Evolutionary conservation across 2,329 filamentous ascomycete genomes (phyloP), one percentile per base, ranked within the genome.

Genomic region (Fusarium napiforme): DNA sequence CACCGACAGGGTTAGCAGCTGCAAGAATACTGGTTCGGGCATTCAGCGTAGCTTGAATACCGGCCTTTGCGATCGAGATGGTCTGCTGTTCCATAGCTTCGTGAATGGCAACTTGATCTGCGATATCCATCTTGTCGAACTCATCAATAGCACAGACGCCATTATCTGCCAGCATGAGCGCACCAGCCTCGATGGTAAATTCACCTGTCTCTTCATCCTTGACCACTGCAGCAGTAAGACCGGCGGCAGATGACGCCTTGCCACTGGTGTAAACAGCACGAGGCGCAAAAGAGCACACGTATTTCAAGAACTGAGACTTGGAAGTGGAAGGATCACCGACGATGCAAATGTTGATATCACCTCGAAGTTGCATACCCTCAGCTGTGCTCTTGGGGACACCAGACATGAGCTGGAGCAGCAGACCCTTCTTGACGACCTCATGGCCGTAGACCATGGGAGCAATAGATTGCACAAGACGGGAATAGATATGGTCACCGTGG

Each of bases 1-100:
- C 96, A 34, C 94, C 94, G 9, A 99, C 94, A 0, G 96, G 96
- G 82, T 99, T 99, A 36, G 96, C 96, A 11, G 96, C 96, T 2
- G 96, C 96, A 21, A 99, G 91, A 78, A 99, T 98, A 52, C 93
- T 96, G 2, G 96, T 98, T 62, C 96, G 91, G 5, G 96, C 96
- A 80, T 99, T 99, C 50, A 99, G 89, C 0, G 96, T 99, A 8
- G 96, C 97, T 82, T 99, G 96, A 67, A 99, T 99, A 78, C 96
- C 96, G 9, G 96, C 96, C 84, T 99, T 99, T 68, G 96, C 96
- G 78, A 99, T 99, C 14, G 95, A 98, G 75, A 99, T 99, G 9
- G 96, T 99, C 84, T 99, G 96, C 86, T 99, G 96, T 89, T 99
- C 96, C 96, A 99, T 99, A 67, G 96, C 96, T 90, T 99, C 96